Evolutionary conservation across 768 basidiomycete species (phyloP).

Genomic region (Trametes sanguinea): DNA sequence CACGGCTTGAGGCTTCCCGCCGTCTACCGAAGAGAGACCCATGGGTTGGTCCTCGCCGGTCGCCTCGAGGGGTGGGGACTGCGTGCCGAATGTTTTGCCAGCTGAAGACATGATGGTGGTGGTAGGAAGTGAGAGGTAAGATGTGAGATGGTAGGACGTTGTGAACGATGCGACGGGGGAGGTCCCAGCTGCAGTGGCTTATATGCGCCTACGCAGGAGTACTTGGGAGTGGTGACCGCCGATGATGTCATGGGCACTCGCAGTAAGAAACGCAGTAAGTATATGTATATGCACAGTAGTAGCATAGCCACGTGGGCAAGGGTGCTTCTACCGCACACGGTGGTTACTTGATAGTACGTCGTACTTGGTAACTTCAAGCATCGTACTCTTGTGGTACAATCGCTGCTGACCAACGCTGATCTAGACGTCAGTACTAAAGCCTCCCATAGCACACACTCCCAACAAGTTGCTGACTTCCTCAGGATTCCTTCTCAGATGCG

Average conservation of each 20-base stretch:
- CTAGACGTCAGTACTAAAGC: too few relatives aligned
- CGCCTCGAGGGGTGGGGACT: slow-evolving; percentile 57
- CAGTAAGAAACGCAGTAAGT: neutral
- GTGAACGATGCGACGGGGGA: neutral
- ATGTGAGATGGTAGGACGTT: neutral
- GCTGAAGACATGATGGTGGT: slow-evolving; percentile 25
- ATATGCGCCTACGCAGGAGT: neutral
- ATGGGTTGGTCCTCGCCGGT: slow-evolving; percentile 49
- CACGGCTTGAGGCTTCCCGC: slow-evolving; percentile 37
- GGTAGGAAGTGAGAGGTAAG: neutral
- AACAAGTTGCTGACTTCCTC: too few relatives aligned
- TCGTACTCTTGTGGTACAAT: too few relatives aligned
- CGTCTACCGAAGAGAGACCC: slow-evolving; percentile 46
- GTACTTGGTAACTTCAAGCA: too few relatives aligned
- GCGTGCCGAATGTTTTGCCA: slow-evolving; percentile 42
- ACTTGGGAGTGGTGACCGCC: neutral
- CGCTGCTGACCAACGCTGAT: too few relatives aligned
- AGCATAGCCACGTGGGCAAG: slow-evolving; percentile 10
- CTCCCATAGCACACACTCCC: too few relatives aligned
- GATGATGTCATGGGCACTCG: slow-evolving; percentile 15
- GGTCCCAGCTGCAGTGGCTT: too few relatives aligned
- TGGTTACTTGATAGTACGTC: too few relatives aligned
- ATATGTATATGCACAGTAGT: too few relatives aligned
- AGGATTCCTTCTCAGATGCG: slow-evolving; percentile 35
- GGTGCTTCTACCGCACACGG: too few relatives aligned